A percentile compares a stretch with the other conserved stretches of the same genome.
Conservation (phyloP, 805 yeast genomes). For the Suhomyces vadensis region DNA sequence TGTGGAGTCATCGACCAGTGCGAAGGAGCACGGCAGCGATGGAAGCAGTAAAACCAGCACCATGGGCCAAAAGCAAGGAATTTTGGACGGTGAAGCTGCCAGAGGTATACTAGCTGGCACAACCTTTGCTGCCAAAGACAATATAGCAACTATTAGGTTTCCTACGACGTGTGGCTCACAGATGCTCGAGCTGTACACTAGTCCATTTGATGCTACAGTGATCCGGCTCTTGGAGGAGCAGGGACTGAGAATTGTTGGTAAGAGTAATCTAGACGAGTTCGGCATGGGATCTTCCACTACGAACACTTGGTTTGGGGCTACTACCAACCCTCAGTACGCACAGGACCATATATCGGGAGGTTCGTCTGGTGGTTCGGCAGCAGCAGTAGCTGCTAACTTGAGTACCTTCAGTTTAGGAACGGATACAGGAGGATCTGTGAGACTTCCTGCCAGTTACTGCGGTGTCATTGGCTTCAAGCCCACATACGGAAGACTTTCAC, state of each 20-base stretch:
- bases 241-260: constrained; percentile 66
- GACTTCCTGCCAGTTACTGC: constrained; percentile 89
- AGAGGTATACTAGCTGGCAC: neutral
- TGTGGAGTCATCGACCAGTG: neutral
- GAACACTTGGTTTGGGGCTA: constrained; percentile 56
- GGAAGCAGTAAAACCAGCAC: neutral
- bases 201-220: constrained; percentile 85
- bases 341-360: constrained; percentile 65
- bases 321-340: constrained; percentile 50
- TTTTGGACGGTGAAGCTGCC: neutral
- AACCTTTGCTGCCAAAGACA: constrained; percentile 61
- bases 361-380: constrained; percentile 95
- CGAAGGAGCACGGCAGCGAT: neutral
- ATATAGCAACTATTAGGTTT: constrained; percentile 60
- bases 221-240: constrained; percentile 50
- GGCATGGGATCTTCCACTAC: constrained; percentile 90
- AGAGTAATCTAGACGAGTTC: constrained; percentile 92
- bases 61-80: neutral
- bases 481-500: constrained; percentile 83
- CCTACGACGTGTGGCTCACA: constrained; percentile 82
- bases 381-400: constrained; percentile 74
- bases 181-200: constrained; percentile 55
- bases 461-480: constrained; percentile 90
- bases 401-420: constrained; percentile 85
- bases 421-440: constrained; percentile 96